Percentiles rank a stretch among this genome's conserved stretches.
Conservation (phyloP, 2,329 filamentous ascomycete species). For the Fonsecaea erecta region DNA sequence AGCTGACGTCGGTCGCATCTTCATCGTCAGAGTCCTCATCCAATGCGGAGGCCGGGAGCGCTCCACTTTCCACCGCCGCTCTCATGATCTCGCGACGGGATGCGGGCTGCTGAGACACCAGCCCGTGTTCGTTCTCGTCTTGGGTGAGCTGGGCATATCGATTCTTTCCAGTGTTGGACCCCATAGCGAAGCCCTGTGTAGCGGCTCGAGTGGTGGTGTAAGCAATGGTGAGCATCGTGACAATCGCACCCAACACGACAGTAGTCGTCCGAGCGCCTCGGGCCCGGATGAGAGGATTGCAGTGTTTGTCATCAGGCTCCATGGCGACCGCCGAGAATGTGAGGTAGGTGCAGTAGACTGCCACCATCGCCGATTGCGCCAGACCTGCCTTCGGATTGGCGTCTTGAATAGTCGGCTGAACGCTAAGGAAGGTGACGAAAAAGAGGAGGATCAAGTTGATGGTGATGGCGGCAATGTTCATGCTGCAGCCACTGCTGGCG, state of each 20-base stretch:
- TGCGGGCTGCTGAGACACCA: conserved; percentile 83
- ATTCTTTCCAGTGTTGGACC: conserved; percentile 49
- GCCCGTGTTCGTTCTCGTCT: conserved; percentile 77
- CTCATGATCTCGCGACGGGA: conserved; percentile 85
- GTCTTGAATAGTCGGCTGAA: conserved; percentile 88
- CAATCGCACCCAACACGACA: conserved; percentile 87
- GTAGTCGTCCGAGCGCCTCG: conserved; percentile 88
- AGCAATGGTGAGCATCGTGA: conserved; percentile 94
- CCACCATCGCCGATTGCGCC: conserved; percentile 97
- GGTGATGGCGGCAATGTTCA: conserved; percentile 97
- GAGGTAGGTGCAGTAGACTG: conserved; percentile 96
- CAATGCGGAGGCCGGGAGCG: conserved; percentile 86
- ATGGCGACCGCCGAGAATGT: conserved; percentile 98
- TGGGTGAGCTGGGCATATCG: conserved; percentile 65
- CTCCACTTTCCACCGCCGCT: conserved; percentile 88
- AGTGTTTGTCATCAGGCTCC: conserved; percentile 93
- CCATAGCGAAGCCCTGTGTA: conserved; percentile 70
- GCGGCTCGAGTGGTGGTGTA: conserved; percentile 97
- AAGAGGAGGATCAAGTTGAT: conserved; percentile 88
- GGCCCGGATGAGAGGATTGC: conserved; percentile 86
- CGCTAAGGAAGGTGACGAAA: conserved; percentile 78
- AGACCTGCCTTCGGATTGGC: conserved; percentile 91
- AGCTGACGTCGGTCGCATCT: conserved; percentile 47
- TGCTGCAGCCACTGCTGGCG: conserved; percentile 76
- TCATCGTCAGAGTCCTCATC: conserved; percentile 71